Base-by-base conservation (phyloP, 73 alveolate species). In the Paramecium primaurelia region DNA sequence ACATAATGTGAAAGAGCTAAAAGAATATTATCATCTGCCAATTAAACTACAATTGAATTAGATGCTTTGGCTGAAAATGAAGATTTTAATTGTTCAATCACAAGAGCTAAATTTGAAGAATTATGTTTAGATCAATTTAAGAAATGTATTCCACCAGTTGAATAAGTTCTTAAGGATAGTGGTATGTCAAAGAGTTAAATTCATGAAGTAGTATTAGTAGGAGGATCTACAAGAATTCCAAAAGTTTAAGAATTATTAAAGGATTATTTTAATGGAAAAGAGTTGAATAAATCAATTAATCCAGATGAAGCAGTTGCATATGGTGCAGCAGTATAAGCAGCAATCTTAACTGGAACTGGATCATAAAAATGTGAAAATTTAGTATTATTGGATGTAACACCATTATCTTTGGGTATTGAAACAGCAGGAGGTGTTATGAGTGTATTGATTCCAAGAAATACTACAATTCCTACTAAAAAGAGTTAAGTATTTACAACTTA, bases 281-380 rank as follows among this genome's bases (percentile, higher is more conserved):
- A 92, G 75, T 98, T 96, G 40, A 94, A 94, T 95, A 88, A 94
- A 90, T 87, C 97, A 58, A 98, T 98, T 92, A 97, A 98, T 95
- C 99, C 99, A 6, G 99, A 98, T 93, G 99, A 97, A 90, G 99
- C 99, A 2, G 99, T 98, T 80, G 99, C 99, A 44, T 98, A 97
- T 93, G 98, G 96, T 85, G 98, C 98, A 8, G 96, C 98, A 37
- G 98, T 95, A 47, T 93, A 92, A 93, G 98, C 97, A 18, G 98
- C 97, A 6, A 92, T 95, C 20, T 86, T 94, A 38, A 90, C 95
- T 8, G 98, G 96, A 36, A 86, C 92, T 32, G 86, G 86, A 58
- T 58, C 54, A 36, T 8, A 86, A 54, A 54, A 93, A 64, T 88
- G 93, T 30, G 86, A 89, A 59, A 86, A 94, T 20, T 54, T 94